These are phyloP conservation scores for Desmodesmus armatus DNA, from an alignment of 139 green algal genomes.

Conservation along the genomic window DNA sequence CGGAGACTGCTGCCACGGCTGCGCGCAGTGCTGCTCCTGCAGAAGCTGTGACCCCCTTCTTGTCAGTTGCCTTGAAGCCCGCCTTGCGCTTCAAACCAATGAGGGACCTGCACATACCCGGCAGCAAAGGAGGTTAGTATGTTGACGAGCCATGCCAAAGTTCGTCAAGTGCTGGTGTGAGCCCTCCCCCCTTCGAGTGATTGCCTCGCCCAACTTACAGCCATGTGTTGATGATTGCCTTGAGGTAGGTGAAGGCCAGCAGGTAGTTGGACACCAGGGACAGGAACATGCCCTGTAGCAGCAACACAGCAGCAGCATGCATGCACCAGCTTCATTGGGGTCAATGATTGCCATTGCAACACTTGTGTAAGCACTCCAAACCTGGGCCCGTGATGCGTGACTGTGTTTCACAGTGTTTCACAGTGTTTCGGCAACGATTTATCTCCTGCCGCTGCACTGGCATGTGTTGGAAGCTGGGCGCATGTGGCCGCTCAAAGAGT, in stretches of 20 bases:
- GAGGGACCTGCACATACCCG: neutral
- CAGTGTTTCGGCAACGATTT: too few species aligned
- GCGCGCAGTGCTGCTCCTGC: neutral
- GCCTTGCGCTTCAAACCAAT: conserved; percentile 26
- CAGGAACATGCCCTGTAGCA: conserved; percentile 36
- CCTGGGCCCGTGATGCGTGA: too few species aligned
- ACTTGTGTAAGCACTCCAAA: too few species aligned
- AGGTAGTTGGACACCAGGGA: conserved; percentile 30
- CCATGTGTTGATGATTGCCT: conserved; percentile 33
- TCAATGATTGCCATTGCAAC: too few species aligned
- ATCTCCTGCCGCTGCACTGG: too few species aligned
- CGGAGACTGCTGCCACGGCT: neutral
- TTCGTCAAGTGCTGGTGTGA: neutral
- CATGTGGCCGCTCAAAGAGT: too few species aligned
- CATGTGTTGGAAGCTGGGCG: too few species aligned
- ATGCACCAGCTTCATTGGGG: too few species aligned
- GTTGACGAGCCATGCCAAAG: too few species aligned
- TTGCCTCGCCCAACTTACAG: conserved; percentile 35
- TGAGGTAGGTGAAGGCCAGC: conserved; percentile 35
- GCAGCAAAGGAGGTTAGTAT: neutral
- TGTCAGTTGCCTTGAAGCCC: conserved; percentile 44
- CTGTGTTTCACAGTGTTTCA: too few species aligned
- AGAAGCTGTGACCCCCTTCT: neutral
- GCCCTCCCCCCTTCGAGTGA: neutral
- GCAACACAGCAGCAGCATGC: too few species aligned